A percentile compares a stretch with the other conserved stretches of the same genome.
Conservation (phyloP, 2,329 filamentous ascomycete species). For the Trichoderma koningiopsis region DNA sequence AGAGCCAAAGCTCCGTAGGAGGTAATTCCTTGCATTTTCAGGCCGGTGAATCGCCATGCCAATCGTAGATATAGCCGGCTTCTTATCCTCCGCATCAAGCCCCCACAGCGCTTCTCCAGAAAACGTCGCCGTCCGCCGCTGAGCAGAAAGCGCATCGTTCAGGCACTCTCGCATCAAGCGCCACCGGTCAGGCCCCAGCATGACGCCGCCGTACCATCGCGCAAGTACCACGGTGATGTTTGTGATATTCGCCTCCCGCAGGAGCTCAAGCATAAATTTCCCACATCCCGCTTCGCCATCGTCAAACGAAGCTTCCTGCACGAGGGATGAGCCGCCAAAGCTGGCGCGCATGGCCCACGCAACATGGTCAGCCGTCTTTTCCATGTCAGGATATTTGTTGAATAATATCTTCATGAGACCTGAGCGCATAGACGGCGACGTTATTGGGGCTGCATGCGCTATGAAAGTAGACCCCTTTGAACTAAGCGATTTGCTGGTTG, state of each 20-base stretch:
- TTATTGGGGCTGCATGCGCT: conserved; percentile 49
- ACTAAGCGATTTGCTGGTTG: conserved; percentile 52
- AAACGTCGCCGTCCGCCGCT: conserved; percentile 42
- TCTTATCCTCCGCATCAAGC: conserved; percentile 57
- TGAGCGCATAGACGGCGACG: conserved; percentile 46
- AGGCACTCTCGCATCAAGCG: conserved; percentile 62
- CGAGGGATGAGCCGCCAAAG: conserved; percentile 42
- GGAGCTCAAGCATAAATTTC: conserved; percentile 55
- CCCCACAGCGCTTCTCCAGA: conserved; percentile 62
- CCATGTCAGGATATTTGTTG: conserved; percentile 50
- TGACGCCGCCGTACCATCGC: conserved; percentile 63
- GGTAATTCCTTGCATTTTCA: conserved; percentile 64
- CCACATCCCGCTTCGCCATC: conserved; percentile 65
- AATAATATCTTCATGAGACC: conserved; percentile 52
- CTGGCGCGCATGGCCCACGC: conserved; percentile 51
- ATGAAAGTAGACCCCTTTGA: conserved; percentile 60
- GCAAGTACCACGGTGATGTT: conserved; percentile 61
- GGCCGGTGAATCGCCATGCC: conserved; percentile 75
- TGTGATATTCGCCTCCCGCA: conserved; percentile 53
- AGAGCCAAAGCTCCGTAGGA: conserved; percentile 61
- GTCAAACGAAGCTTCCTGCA: conserved; percentile 57
- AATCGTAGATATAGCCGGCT: conserved; percentile 41
- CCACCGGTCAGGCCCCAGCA: conserved; percentile 65
- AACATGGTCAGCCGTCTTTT: conserved; percentile 57
- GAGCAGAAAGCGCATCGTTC: conserved; percentile 56